Evolutionary conservation across 192 early-diverging fungal species (phyloP), one percentile per base, ranked within the genome.

Genomic region (Haplosporangium gracile): DNA sequence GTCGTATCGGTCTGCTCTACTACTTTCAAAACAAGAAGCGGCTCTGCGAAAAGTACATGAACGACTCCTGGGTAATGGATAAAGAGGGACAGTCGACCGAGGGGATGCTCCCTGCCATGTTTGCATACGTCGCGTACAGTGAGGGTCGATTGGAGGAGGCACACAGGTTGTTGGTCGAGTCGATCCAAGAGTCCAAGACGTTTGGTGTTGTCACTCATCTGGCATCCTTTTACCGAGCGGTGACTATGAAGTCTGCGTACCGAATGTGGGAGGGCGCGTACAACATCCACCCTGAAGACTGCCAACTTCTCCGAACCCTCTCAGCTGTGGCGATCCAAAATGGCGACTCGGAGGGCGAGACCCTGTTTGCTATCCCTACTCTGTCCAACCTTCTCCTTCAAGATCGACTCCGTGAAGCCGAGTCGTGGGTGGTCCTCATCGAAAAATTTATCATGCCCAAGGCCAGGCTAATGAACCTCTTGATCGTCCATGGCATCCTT

Each of bases 191-290:
- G 22, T 71, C 76, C 69, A 83, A 82, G 49, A 83, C 85, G 1
- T 83, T 88, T 55, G 90, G 90, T 26, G 86, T 88, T 0, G 89
- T 90, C 11, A 89, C 79, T 0, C 82, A 89, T 51, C 72, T 86
- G 40, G 88, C 89, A 26, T 75, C 83, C 22, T 91, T 90, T 55
- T 91, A 91, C 73, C 80, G 88, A 20, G 82, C 89, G 4, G 89
- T 89, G 1, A 87, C 76, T 7, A 73, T 89, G 11, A 76, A 88
- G 24, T 55, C 78, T 7, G 89, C 90, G 0, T 89, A 84, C 53
- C 78, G 90, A 38, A 91, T 90, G 16, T 91, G 89, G 85, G 88
- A 91, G 60, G 90, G 90, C 11, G 73, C 82, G 1, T 75, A 89
- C 24, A 83, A 85, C 72, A 68, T 26, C 2, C 82, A 80, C 26